phyloP scores from a whole-genome alignment of 2,329 filamentous ascomycete species.

The Beauveria brongniartii region DNA sequence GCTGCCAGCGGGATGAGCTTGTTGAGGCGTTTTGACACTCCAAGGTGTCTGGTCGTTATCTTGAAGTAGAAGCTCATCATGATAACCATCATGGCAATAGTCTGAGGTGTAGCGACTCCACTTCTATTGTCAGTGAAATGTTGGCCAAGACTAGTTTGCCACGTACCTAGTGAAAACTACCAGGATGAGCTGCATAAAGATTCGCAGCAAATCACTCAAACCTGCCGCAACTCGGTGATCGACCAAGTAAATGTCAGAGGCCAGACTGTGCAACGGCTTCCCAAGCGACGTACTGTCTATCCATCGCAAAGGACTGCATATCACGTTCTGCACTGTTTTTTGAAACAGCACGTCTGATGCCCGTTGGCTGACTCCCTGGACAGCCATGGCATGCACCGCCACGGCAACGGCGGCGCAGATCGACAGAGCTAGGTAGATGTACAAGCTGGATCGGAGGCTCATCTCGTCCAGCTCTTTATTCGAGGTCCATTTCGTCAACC shows the following conservation, averaged over 20 bases:
- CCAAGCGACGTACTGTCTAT: constrained; percentile 9
- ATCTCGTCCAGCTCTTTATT: neutral
- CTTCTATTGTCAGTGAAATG: neutral
- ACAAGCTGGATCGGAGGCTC: neutral
- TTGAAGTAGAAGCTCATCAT: constrained; percentile 1
- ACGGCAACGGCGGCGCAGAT: neutral
- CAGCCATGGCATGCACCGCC: constrained; percentile 1
- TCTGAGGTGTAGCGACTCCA: neutral
- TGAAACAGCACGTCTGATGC: constrained; percentile 7
- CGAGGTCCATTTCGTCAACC: constrained; percentile 11
- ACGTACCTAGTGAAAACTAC: constrained; percentile 28
- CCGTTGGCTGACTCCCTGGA: neutral
- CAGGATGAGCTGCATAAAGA: neutral
- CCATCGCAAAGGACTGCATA: constrained; percentile 4
- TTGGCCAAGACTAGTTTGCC: neutral
- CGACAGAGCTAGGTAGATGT: constrained; percentile 7
- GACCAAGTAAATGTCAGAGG: constrained; percentile 6
- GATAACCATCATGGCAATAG: neutral
- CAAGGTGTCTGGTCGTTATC: neutral
- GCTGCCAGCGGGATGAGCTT: neutral
- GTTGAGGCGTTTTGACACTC: constrained; percentile 3
- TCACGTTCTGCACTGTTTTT: neutral
- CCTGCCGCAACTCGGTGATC: constrained; percentile 7
- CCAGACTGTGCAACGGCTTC: constrained; percentile 4
- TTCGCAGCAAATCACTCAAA: constrained; percentile 4